Base-by-base conservation (phyloP, 768 basidiomycete species). In the Polyporus arcularius region DNA sequence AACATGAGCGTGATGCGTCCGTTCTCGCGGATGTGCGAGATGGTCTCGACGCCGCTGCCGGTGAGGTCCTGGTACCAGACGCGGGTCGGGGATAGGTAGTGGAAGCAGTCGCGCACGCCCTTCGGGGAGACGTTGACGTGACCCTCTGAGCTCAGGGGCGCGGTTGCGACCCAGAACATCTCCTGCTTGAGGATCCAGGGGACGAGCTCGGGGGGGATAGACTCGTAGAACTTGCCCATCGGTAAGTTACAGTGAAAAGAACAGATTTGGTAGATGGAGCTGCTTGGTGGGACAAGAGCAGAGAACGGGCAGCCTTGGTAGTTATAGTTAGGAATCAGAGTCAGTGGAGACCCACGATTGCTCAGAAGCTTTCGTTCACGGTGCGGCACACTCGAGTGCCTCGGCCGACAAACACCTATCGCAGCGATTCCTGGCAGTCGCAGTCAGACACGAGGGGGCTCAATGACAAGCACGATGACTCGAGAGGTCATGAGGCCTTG, bases 21-120 rank as follows among this genome's bases (percentile, higher is more conserved):
- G 64, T 88, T 88, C 65, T 88, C 85, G n/a, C 81, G 77, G 38
- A 87, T 51, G 63, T 88, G 86, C 1, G 86, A 74, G 45, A 86
- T 79, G 0, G 85, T 87, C 70, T 86, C 86, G 41, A 43, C 60
- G 86, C 87, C 87, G 61, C 86, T 85, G 9, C 89, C 89, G 18
- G 83, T 85, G 47, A 88, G 76, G 68, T 90, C 88, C 67, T 90
- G 87, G 63, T 90, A 90, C 89, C 88, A 90, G 2, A 86, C 84
- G 48, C 72, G 74, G 43, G 76, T 81, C 18, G 79, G 71, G 57
- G 82, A 75, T 16, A 82, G 73, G 62, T 89, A 68, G 65, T 86
- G 86, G 67, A 91, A 88, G 4, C 82, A 82, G 8, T 83, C 83
- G 61, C 79, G 73, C 30, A 80, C 74, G 47, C 85, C 85, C 65